These are phyloP conservation scores for Pestalotiopsis sp. DNA, from an alignment of 2,329 filamentous ascomycete genomes.

Conservation along the genomic window DNA sequence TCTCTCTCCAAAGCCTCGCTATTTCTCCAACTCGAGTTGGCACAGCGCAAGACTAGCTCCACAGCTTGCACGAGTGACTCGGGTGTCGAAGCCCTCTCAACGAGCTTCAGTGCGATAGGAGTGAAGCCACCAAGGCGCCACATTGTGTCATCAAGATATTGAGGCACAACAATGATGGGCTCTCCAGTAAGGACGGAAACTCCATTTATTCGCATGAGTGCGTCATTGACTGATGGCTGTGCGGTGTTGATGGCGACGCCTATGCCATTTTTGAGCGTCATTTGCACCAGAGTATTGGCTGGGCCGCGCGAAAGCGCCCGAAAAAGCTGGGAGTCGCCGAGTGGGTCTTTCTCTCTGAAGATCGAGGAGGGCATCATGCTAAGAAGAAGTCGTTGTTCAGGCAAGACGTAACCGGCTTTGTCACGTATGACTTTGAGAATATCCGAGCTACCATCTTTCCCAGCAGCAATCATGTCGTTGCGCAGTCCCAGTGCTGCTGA, in stretches of 20 bases:
- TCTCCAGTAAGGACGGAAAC: conserved; percentile 81
- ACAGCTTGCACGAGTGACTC: conserved; percentile 77
- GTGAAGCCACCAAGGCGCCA: conserved; percentile 95
- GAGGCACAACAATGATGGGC: conserved; percentile 79
- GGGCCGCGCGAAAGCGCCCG: conserved; percentile 76
- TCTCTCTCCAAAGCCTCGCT: conserved; percentile 98
- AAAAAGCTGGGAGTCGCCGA: conserved; percentile 76
- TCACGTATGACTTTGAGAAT: conserved; percentile 86
- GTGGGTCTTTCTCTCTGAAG: conserved; percentile 79
- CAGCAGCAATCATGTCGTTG: conserved; percentile 87
- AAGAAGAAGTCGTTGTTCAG: conserved; percentile 79
- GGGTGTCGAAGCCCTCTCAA: conserved; percentile 74
- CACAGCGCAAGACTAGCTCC: conserved; percentile 81
- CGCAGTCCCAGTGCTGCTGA: conserved; percentile 88
- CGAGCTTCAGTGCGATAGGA: conserved; percentile 79
- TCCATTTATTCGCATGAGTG: conserved; percentile 78
- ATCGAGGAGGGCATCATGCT: conserved; percentile 82
- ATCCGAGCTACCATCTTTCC: conserved; percentile 88
- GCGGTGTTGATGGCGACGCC: conserved; percentile 87
- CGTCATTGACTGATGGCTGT: conserved; percentile 84
- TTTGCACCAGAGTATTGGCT: conserved; percentile 66
- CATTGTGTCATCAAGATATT: conserved; percentile 85
- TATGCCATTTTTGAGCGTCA: conserved; percentile 74
- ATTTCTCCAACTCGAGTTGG: conserved; percentile 92
- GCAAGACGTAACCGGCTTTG: conserved; percentile 79